A percentile compares a stretch with the other conserved stretches of the same genome.
These are phyloP conservation scores for Apophysomyces ossiformis DNA, from an alignment of 371 early-diverging fungal genomes.

Conservation along the genomic window DNA sequence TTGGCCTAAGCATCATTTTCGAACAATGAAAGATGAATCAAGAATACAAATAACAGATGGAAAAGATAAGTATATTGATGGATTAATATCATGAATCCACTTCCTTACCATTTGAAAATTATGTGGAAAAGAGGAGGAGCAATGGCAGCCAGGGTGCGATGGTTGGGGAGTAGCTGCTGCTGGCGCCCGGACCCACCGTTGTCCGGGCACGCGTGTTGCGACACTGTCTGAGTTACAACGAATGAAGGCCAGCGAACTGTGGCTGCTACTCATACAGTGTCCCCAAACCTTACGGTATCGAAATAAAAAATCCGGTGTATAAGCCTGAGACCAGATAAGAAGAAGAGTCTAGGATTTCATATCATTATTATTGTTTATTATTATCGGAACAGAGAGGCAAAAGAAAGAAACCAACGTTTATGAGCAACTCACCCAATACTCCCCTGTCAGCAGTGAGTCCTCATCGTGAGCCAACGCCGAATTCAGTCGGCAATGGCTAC, in stretches of 20 bases:
- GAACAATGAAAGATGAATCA: neutral
- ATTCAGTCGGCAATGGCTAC: neutral
- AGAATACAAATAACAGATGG: neutral
- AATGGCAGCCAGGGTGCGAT: neutral
- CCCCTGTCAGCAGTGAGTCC: constrained; percentile 11
- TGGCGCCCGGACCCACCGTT: constrained; percentile 14
- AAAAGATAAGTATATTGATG: neutral
- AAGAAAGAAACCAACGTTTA: neutral
- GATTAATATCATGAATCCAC: neutral
- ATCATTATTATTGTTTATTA: no score
- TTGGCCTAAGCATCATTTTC: constrained; percentile 69
- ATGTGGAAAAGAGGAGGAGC: constrained; percentile 11
- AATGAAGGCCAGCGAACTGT: no score
- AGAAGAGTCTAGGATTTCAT: neutral
- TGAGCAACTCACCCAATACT: constrained; percentile 1
- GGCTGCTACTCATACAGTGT: no score
- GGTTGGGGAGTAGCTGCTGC: constrained; percentile 24
- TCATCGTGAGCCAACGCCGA: neutral
- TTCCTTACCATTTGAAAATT: constrained; percentile 8
- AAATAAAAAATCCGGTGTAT: no score
- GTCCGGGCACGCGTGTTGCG: neutral
- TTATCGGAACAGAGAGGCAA: neutral
- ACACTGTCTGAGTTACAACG: neutral
- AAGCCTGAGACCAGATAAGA: neutral
- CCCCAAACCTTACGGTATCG: no score